phyloP scores from a whole-genome alignment of 2,329 filamentous ascomycete genomes.

The Diaporthe sp. region DNA sequence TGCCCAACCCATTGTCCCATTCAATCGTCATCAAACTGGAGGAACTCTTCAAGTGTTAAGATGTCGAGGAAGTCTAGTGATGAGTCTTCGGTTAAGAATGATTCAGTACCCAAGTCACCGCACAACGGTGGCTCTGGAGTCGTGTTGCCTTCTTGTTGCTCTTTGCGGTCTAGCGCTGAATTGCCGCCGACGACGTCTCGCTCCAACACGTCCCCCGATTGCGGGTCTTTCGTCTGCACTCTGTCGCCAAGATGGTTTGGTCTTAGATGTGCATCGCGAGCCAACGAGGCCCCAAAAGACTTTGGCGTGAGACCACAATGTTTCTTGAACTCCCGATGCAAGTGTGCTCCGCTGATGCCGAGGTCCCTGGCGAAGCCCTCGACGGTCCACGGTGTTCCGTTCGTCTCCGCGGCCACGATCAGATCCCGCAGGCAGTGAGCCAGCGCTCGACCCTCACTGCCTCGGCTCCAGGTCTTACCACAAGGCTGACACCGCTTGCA shows the following conservation, averaged over 20 bases:
- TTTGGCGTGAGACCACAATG: no score
- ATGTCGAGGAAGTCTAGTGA: background rate
- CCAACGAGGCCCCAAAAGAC: no score
- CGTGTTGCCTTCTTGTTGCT: background rate
- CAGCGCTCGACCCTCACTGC: no score
- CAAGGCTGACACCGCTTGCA: no score
- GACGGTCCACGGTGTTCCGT: no score
- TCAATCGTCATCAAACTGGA: background rate
- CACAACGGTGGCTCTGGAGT: background rate
- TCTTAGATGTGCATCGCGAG: no score
- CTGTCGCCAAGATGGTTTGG: background rate
- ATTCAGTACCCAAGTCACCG: background rate
- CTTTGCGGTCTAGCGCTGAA: background rate
- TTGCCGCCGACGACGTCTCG: background rate
- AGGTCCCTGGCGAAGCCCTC: no score
- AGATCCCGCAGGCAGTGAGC: no score
- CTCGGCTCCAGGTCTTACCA: no score
- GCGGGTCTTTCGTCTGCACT: background rate
- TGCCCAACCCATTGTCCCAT: background rate
- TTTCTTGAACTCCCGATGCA: no score
- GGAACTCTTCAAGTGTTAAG: background rate
- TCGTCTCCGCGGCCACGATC: no score
- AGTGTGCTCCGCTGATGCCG: no score
- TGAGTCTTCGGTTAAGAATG: background rate
- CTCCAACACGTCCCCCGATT: background rate